Base-by-base conservation (phyloP, 139 green algal species). In the Chlorella sp. region DNA sequence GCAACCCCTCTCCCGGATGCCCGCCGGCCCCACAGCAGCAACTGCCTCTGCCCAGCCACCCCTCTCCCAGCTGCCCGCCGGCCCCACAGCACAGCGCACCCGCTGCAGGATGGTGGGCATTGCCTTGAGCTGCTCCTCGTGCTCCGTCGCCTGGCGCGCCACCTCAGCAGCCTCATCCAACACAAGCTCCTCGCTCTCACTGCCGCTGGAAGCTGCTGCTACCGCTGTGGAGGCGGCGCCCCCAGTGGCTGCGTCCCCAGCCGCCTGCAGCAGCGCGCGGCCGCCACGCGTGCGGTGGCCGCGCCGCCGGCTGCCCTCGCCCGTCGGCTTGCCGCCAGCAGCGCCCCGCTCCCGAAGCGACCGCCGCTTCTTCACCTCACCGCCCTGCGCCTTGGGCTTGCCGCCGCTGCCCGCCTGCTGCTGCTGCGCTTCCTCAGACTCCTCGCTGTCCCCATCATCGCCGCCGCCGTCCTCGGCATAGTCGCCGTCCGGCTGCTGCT, bases 21-120 rank as follows among this genome's bases (percentile, higher is more conserved):
- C n/a, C n/a, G n/a, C n/a, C n/a, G n/a, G n/a, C n/a, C n/a, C n/a
- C n/a, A n/a, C n/a, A n/a, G n/a, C n/a, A n/a, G n/a, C n/a, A n/a
- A n/a, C n/a, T n/a, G n/a, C n/a, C n/a, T n/a, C n/a, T n/a, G n/a
- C n/a, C n/a, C n/a, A n/a, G n/a, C n/a, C n/a, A n/a, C n/a, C n/a
- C n/a, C n/a, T n/a, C n/a, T n/a, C n/a, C n/a, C n/a, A n/a, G n/a
- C n/a, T n/a, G n/a, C n/a, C n/a, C n/a, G n/a, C n/a, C n/a, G n/a
- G n/a, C n/a, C n/a, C n/a, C n/a, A n/a, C n/a, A n/a, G n/a, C n/a
- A n/a, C 30, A 7, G 34, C 34, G 30, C 47, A 68, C 73, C 73
- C 73, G 73, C n/a, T 67, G 36, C 3, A 80, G 30, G n/a, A 67
- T 80, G 47, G 41, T 28, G 20, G 73, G 73, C 51, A 80, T 80